These are phyloP conservation scores for Coleophoma crateriformis DNA, from an alignment of 2,329 filamentous ascomycete genomes.

Conservation along the genomic window DNA sequence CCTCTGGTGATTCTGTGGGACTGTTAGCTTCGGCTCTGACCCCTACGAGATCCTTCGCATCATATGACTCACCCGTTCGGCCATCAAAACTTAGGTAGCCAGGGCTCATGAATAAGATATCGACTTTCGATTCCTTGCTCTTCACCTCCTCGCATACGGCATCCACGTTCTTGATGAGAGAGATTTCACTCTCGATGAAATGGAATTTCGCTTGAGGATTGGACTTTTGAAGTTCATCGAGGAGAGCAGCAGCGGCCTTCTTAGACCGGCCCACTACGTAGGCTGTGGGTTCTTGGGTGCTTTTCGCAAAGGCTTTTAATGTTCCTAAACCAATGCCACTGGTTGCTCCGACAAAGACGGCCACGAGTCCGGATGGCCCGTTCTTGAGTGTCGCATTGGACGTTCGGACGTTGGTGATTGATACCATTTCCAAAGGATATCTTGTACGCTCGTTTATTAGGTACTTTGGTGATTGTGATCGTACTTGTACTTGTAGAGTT, in stretches of 20 bases:
- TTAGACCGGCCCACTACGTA: constrained; percentile 47
- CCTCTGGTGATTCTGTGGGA: constrained; percentile 46
- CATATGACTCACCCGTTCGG: constrained; percentile 14
- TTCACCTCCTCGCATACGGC: constrained; percentile 38
- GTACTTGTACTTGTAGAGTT: too few relatives aligned
- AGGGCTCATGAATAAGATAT: constrained; percentile 40
- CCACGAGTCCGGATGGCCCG: constrained; percentile 32
- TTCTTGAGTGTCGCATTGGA: constrained; percentile 31
- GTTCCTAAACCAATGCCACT: constrained; percentile 47
- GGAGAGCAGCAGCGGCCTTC: constrained; percentile 22
- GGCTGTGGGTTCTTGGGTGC: constrained; percentile 34
- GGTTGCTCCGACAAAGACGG: constrained; percentile 48
- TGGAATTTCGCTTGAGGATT: constrained; percentile 38
- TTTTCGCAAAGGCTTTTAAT: constrained; percentile 37
- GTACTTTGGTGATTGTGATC: not conserved
- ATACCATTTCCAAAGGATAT: constrained; percentile 21
- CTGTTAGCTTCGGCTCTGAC: constrained; percentile 13
- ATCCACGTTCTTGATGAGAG: constrained; percentile 45
- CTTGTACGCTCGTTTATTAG: not conserved
- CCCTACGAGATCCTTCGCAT: not conserved
- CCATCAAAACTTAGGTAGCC: constrained; percentile 28
- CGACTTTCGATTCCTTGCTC: constrained; percentile 35
- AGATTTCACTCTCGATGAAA: constrained; percentile 45
- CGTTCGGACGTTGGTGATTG: constrained; percentile 25
- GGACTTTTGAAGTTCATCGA: constrained; percentile 32